phyloP scores from a whole-genome alignment of 1,284 basidiomycete species.

The Trametes sp. region DNA sequence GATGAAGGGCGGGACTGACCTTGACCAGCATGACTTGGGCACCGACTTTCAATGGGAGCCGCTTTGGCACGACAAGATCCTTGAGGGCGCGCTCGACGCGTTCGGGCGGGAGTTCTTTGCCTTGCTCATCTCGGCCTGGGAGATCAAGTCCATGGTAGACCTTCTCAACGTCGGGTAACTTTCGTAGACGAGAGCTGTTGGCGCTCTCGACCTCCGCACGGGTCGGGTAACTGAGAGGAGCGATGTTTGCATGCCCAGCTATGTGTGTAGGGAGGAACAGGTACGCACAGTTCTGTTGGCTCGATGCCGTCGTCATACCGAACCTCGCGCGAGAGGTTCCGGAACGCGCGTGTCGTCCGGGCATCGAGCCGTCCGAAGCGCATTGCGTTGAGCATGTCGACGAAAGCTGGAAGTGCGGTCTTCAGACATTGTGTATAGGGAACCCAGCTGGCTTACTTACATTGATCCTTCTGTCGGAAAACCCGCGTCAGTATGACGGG shows the following conservation, averaged over 20 bases:
- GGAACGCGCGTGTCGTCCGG: slow-evolving; percentile 63
- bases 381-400: slow-evolving; percentile 80
- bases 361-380: slow-evolving; percentile 61
- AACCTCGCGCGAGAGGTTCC: slow-evolving; percentile 64
- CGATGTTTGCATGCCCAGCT: neutral
- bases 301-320: slow-evolving; percentile 76
- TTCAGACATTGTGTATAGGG: neutral
- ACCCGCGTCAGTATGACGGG: slow-evolving; percentile 48
- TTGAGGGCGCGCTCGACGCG: slow-evolving; percentile 41
- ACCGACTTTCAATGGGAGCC: slow-evolving; percentile 44
- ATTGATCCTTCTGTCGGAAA: slow-evolving; percentile 59
- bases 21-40: slow-evolving; percentile 57
- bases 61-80: slow-evolving; percentile 41
- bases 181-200: slow-evolving; percentile 56
- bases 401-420: slow-evolving; percentile 52
- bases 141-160: slow-evolving; percentile 48
- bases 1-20: slow-evolving; percentile 20
- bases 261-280: neutral
- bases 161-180: slow-evolving; percentile 40
- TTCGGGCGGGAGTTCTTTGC: slow-evolving; percentile 22
- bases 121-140: slow-evolving; percentile 38
- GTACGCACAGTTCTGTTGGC: slow-evolving; percentile 79
- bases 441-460: slow-evolving; percentile 44
- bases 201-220: slow-evolving; percentile 67
- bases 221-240: slow-evolving; percentile 58